Base-by-base conservation (phyloP, 306 rosid species). In the Trichosanthes cucumerina region DNA sequence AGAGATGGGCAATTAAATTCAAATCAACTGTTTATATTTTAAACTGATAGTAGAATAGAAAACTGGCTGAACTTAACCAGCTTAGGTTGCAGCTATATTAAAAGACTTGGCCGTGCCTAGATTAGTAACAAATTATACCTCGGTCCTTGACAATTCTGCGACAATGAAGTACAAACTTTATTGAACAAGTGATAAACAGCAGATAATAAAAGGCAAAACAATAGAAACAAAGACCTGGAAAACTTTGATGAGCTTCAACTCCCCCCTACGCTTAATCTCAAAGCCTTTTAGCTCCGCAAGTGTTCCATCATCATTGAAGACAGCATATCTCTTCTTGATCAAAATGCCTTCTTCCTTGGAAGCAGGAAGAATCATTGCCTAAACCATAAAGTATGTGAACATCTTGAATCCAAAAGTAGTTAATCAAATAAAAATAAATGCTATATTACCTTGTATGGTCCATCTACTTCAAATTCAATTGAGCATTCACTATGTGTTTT, bases 361-460 rank as follows among this genome's bases (percentile, higher is more conserved):
- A 84, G 98, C 97, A 66, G 98, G 98, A 85, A 95, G 85, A 69
- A 95, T 95, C 98, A 95, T 95, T 79, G 98, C 98, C 98, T 95
- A 60, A 81, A 82, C 34, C 71, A 83, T 81, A 79, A 76, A 41
- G 64, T 56, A 78, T 41, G 24, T 73, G 56, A 81, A 79, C 70
- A 79, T 76, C 73, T 59, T 71, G 78, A 81, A 85, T 79, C 78
- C 24, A 70, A 78, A 38, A 33, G 4, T 78, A 62, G 21, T 28
- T 28, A 39, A 65, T 43, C 59, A 60, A 62, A 78, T 16, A 13
- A 23, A 76, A 46, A 44, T 41, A 18, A n/a, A 60, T 60, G 23
- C 64, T 44, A 70, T 26, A 80, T 85, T 83, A 95, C 98, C 97
- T 95, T 95, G 90, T 95, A 95, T 24, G 98, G 98, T 69, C 98